These are phyloP conservation scores for Termitomyces sp. DNA, from an alignment of 768 basidiomycete species.

Conservation along the genomic window DNA sequence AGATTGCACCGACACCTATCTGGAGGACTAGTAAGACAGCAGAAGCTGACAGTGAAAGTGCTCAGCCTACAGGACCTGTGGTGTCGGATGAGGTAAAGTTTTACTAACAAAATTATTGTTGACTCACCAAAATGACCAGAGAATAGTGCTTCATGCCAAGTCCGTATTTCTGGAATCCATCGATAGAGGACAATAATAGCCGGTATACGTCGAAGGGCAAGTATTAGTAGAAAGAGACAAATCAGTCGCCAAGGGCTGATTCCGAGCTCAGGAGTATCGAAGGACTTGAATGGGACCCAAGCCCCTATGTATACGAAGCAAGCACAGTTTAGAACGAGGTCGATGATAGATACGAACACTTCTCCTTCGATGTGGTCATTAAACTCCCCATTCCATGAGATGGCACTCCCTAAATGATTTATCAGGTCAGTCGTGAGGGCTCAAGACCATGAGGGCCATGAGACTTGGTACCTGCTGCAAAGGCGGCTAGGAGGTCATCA, in stretches of 20 bases:
- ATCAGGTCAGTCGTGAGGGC: not conserved
- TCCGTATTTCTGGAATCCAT: slow-evolving; percentile 82
- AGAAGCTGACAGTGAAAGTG: not conserved
- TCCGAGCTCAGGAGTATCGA: slow-evolving; percentile 50
- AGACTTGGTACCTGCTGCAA: slow-evolving; percentile 57
- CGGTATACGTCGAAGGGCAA: slow-evolving; percentile 78
- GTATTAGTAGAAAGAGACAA: slow-evolving; percentile 58
- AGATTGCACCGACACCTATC: slow-evolving; percentile 51
- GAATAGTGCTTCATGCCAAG: slow-evolving; percentile 85
- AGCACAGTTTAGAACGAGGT: slow-evolving; percentile 76
- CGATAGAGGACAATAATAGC: slow-evolving; percentile 68
- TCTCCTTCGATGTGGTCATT: slow-evolving; percentile 55
- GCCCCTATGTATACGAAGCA: slow-evolving; percentile 87
- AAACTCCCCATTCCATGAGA: slow-evolving; percentile 76
- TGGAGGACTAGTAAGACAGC: slow-evolving; percentile 20
- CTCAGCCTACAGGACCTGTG: slow-evolving; percentile 46
- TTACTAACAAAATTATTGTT: not conserved
- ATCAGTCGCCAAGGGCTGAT: slow-evolving; percentile 68
- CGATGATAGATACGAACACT: slow-evolving; percentile 85
- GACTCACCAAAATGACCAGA: slow-evolving; percentile 80
- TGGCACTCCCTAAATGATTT: slow-evolving; percentile 27
- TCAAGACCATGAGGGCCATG: slow-evolving; percentile 3
- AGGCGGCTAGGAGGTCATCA: slow-evolving; percentile 87
- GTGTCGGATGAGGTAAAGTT: not conserved
- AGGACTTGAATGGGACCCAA: slow-evolving; percentile 67